Percentiles rank a stretch among this genome's conserved stretches.
phyloP scores from a whole-genome alignment of 169 alveolate species.

The Cyclospora cayetanensis region DNA sequence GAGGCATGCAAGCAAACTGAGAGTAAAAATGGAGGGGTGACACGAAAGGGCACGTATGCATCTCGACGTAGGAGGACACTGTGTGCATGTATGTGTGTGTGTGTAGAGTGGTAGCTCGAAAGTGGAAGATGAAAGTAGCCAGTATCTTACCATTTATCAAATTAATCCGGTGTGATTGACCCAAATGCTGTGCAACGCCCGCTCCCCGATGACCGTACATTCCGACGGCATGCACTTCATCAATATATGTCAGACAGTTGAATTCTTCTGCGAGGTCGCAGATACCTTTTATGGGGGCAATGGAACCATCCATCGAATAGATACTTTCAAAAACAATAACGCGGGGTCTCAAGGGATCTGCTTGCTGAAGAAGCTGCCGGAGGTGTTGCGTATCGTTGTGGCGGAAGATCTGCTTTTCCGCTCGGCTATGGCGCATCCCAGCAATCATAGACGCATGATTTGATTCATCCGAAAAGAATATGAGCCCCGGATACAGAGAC shows the following conservation, averaged over 20 bases:
- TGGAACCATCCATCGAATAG: constrained; percentile 89
- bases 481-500: constrained; percentile 79
- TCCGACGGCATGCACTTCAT: constrained; percentile 94
- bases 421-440: constrained; percentile 85
- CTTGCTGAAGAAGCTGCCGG: constrained; percentile 74
- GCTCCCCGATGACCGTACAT: constrained; percentile 89
- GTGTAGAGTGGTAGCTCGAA: not conserved
- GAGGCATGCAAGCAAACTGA: not conserved
- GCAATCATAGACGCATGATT: constrained; percentile 91
- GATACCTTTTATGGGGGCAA: constrained; percentile 82
- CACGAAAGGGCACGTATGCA: not conserved
- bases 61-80: too few relatives aligned
- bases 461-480: constrained; percentile 86
- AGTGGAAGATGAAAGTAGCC: not conserved
- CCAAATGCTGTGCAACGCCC: constrained; percentile 84
- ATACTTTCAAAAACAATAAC: constrained; percentile 89
- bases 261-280: constrained; percentile 84
- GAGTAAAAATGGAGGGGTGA: not conserved
- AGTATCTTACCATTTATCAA: constrained; percentile 82
- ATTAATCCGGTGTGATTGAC: constrained; percentile 79
- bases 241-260: constrained; percentile 85
- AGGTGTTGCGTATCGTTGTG: constrained; percentile 84
- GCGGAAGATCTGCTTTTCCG: constrained; percentile 76
- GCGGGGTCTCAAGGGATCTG: constrained; percentile 80
- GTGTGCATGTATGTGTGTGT: too few relatives aligned